phyloP scores from a whole-genome alignment of 2,329 filamentous ascomycete genomes.

The Neonectria sp. region DNA sequence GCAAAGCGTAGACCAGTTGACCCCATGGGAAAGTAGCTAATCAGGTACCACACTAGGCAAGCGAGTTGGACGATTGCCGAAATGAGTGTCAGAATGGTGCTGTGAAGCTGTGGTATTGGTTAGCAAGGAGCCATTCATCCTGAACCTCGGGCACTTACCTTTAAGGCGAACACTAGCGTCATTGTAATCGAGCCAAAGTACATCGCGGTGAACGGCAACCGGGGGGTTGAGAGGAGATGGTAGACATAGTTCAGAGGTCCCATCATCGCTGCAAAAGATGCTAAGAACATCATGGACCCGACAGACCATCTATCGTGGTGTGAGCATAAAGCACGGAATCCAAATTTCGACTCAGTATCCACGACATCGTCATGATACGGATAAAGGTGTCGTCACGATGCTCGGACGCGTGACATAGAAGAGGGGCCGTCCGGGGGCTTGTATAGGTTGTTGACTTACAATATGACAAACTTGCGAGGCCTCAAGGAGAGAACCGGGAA shows the following conservation, averaged over 20 bases:
- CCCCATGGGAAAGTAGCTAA: slow-evolving; percentile 99
- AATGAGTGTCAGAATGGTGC: slow-evolving; percentile 86
- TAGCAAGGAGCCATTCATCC: slow-evolving; percentile 17
- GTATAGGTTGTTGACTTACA: slow-evolving; percentile 77
- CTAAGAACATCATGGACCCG: slow-evolving; percentile 90
- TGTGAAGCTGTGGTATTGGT: slow-evolving; percentile 76
- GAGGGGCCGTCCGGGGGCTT: slow-evolving; percentile 20
- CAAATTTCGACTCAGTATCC: slow-evolving; percentile 29
- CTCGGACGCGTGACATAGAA: slow-evolving; percentile 35
- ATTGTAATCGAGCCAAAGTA: slow-evolving; percentile 95
- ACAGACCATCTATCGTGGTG: slow-evolving; percentile 84
- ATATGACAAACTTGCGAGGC: slow-evolving; percentile 94
- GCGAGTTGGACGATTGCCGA: slow-evolving; percentile 88
- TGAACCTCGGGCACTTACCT: slow-evolving; percentile 74
- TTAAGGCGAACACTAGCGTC: slow-evolving; percentile 92
- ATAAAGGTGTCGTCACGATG: slow-evolving; percentile 34
- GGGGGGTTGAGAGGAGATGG: slow-evolving; percentile 87
- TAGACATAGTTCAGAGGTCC: slow-evolving; percentile 86
- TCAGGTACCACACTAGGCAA: slow-evolving; percentile 90
- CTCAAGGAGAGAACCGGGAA: slow-evolving; percentile 86
- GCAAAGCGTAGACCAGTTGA: slow-evolving; percentile 89
- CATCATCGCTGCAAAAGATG: slow-evolving; percentile 95
- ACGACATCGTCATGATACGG: slow-evolving; percentile 34
- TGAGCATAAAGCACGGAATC: slow-evolving; percentile 47
- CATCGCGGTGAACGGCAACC: slow-evolving; percentile 91